Percentiles rank a stretch among this genome's conserved stretches.
Evolutionary conservation across 176 grass and related monocot species (phyloP).

Genomic region (maize (Zea mays)): Zm-B73-REFERENCE-NAM-5.0 NC_050099.1:248052501-248053000

Average conservation of each 20-base stretch:
- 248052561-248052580: neutral
- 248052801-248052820: neutral
- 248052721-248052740: neutral
- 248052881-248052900: neutral
- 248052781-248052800: neutral
- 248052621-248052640: neutral
- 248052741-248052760: neutral
- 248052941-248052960: neutral
- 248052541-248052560: neutral
- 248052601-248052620: neutral
- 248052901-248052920: neutral
- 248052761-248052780: neutral
- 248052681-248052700: neutral
- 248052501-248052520: constrained; percentile 4
- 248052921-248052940: neutral
- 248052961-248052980: neutral
- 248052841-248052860: neutral
- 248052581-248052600: neutral
- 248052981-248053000: neutral
- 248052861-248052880: neutral
- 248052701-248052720: neutral
- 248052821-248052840: neutral
- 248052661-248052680: neutral
- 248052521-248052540: neutral
- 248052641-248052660: neutral